Base-by-base conservation (phyloP, 192 early-diverging fungal species). In the Backusella mclennaniae region DNA sequence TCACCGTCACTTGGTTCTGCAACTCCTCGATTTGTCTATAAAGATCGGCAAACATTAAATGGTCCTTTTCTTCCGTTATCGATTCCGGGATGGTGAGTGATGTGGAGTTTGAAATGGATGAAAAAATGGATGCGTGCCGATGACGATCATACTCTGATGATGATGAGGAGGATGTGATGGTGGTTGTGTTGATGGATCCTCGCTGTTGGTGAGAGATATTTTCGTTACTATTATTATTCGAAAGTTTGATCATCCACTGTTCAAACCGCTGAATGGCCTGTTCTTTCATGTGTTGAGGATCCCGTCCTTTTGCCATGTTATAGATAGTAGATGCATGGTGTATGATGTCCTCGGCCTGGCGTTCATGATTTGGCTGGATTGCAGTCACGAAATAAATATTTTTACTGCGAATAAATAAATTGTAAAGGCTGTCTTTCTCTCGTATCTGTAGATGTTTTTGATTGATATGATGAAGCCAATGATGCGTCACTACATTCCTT, bases 21-120 rank as follows among this genome's bases (percentile, higher is more conserved):
- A 81, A 46, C 33, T 77, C 79, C 59, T 77, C 79, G 49, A 81
- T 68, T 66, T 81, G 75, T 12, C 72, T 76, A 12, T 72, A 56
- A 35, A 77, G 31, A 46, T 77, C 79, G 1, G 71, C 14, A 8
- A 76, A 23, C 23, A 56, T 29, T 29, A 63, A 29, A 29, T 63
- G 56, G 12, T 70, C 69, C 14, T 70, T 70, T 44, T 70, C 69
- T 70, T 70, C 69, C 4, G 36, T 26, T 23, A 70, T 70, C 35
- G 69, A 63, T 63, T 63, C 56, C 56, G 56, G 56, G 12, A 63
- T 11, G 26, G 56, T 63, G 56, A 26, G 35, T 2, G 35, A 68
- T 2, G 33, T 33, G 36, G 17, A 68, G 33, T n/a, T 33, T 68
- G 35, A 36, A 42, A 70, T 5, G 12, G 69, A 42, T 14, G 69